Evolutionary conservation across 2,329 filamentous ascomycete species (phyloP).

Genomic region (Botryotinia narcissicola): DNA sequence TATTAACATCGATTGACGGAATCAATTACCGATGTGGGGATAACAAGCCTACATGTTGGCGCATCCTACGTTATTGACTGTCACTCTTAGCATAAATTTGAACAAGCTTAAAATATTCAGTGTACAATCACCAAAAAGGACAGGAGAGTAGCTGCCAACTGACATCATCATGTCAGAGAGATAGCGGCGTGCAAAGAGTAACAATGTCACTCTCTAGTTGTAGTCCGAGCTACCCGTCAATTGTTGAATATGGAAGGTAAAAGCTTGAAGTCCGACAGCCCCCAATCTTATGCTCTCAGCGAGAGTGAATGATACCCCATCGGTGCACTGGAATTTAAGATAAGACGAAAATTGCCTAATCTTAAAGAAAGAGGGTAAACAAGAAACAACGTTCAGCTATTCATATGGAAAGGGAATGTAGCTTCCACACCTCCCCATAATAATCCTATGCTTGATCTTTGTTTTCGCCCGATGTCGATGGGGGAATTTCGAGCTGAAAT

Average conservation of each 20-base stretch:
- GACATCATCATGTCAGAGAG: neutral
- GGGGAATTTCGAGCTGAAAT: neutral
- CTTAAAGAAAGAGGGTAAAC: neutral
- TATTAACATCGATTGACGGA: neutral
- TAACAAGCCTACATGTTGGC: neutral
- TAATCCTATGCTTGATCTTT: neutral
- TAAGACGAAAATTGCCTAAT: neutral
- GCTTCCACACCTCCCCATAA: neutral
- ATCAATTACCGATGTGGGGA: neutral
- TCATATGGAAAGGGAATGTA: neutral
- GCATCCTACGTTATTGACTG: neutral
- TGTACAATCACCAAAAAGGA: neutral
- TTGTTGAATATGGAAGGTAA: neutral
- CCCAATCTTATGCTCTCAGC: neutral
- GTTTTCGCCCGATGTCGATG: neutral
- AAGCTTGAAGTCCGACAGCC: neutral
- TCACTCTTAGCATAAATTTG: neutral
- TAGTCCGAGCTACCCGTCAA: neutral
- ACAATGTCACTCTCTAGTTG: neutral
- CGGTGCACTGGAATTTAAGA: neutral
- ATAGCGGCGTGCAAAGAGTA: neutral
- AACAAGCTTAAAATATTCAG: neutral
- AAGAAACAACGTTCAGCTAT: neutral
- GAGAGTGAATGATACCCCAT: neutral
- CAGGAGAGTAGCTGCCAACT: neutral